Conservation (phyloP, 2,329 filamentous ascomycete species). For the Aureobasidium namibiae region DNA sequence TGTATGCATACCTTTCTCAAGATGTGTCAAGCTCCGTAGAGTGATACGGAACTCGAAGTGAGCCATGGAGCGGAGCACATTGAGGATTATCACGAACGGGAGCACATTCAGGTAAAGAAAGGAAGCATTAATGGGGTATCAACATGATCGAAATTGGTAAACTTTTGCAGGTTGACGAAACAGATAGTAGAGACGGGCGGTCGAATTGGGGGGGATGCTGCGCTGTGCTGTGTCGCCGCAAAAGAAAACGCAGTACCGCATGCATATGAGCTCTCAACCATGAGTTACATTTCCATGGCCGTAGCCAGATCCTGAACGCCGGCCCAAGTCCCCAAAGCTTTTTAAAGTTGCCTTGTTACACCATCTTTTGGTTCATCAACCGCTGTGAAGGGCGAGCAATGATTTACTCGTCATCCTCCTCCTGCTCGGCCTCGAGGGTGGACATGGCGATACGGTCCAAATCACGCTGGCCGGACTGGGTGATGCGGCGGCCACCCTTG, state of each 20-base stretch:
- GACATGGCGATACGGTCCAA: slow-evolving; percentile 65
- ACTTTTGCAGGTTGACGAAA: slow-evolving; percentile 4
- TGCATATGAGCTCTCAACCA: slow-evolving; percentile 9
- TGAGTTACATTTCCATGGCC: slow-evolving; percentile 13
- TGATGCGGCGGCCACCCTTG: slow-evolving; percentile 97
- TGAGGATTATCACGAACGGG: background rate
- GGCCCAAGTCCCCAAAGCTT: slow-evolving; percentile 12
- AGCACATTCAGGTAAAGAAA: background rate
- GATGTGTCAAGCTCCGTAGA: too few relatives aligned
- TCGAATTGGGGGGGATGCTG: slow-evolving; percentile 13
- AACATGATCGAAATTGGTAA: slow-evolving; percentile 6
- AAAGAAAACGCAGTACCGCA: slow-evolving; percentile 11
- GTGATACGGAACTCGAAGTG: background rate
- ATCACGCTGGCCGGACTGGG: slow-evolving; percentile 96
- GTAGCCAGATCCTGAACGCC: slow-evolving; percentile 13
- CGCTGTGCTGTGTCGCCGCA: slow-evolving; percentile 9
- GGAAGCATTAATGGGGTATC: background rate
- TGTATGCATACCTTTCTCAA: background rate
- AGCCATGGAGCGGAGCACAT: background rate
- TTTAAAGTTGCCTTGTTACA: slow-evolving; percentile 5
- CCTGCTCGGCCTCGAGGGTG: slow-evolving; percentile 43
- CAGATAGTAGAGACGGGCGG: background rate
- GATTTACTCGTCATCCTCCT: slow-evolving; percentile 35
- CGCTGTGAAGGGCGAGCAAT: slow-evolving; percentile 1
- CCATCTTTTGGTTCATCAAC: slow-evolving; percentile 11